These are phyloP conservation scores for Spergularia marina DNA, from an alignment of 148 eudicot genomes.

Conservation along the genomic window DNA sequence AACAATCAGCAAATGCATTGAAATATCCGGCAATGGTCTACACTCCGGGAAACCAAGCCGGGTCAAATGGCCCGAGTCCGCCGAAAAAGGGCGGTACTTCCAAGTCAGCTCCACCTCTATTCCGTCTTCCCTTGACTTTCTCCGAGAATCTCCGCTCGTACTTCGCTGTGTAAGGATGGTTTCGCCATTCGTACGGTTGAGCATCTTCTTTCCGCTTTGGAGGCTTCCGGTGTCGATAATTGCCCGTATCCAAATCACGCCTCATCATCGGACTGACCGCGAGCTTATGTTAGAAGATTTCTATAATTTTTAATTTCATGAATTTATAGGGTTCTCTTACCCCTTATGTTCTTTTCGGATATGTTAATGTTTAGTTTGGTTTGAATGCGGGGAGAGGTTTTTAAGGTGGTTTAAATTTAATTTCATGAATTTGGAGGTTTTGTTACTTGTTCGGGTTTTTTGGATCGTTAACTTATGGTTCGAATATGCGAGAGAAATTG, in stretches of 20 bases:
- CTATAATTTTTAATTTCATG: not conserved
- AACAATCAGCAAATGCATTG: slow-evolving; percentile 53
- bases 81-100: slow-evolving; percentile 68
- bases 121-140: slow-evolving; percentile 55
- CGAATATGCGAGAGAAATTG: too few relatives aligned
- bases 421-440: too few relatives aligned
- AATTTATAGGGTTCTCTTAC: too few relatives aligned
- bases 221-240: slow-evolving; percentile 82
- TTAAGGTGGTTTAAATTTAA: too few relatives aligned
- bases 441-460: not conserved
- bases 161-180: slow-evolving; percentile 56
- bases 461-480: too few relatives aligned
- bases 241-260: slow-evolving; percentile 53
- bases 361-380: not conserved
- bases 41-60: slow-evolving; percentile 59
- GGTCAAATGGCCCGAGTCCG: slow-evolving; percentile 59
- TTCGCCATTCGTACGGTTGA: slow-evolving; percentile 63
- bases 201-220: slow-evolving; percentile 88
- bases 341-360: too few relatives aligned
- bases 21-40: slow-evolving; percentile 55
- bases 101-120: slow-evolving; percentile 35
- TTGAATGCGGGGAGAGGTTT: not conserved
- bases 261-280: slow-evolving; percentile 22
- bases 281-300: not conserved
- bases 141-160: slow-evolving; percentile 59